Evolutionary conservation across 139 green algal species (phyloP), one percentile per base, ranked within the genome.

Genomic region (Chlorella sorokiniana): DNA sequence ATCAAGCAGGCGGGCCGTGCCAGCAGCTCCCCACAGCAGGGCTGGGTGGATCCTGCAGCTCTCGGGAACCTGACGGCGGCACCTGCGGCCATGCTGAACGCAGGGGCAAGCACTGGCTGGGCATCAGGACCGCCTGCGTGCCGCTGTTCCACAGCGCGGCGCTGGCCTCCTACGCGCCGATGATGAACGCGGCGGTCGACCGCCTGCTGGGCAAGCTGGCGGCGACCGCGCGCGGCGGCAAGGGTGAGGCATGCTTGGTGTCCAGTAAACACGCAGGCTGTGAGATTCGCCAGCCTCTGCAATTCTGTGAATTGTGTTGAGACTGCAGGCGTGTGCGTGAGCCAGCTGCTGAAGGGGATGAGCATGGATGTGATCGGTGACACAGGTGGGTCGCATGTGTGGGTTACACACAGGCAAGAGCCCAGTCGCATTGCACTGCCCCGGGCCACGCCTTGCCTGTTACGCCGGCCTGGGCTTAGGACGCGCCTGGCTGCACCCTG

Each of bases 61-160:
- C n/a, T n/a, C n/a, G n/a, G n/a, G n/a, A n/a, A n/a, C n/a, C n/a
- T n/a, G n/a, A n/a, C n/a, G n/a, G n/a, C n/a, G n/a, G n/a, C n/a
- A n/a, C n/a, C n/a, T n/a, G n/a, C n/a, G n/a, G n/a, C n/a, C n/a
- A n/a, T n/a, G n/a, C n/a, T n/a, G n/a, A n/a, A n/a, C n/a, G 70
- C 70, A 77, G 70, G 45, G 70, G 70, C 45, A 62, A 62, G 44
- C 18, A 63, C 70, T 77, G 70, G 70, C 44, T 77, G 11, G 45
- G 70, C 44, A 64, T 77, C 44, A 44, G 70, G 9, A 77, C 70
- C 20, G 70, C 70, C 29, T 77, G 70, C 44, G 70, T 64, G 70
- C 70, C 70, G n/a, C 70, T 77, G 4, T 77, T 77, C 44, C 70
- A 77, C 70, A 63, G n/a, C 3, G 70, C 70, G 8, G 70, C 70